phyloP scores from a whole-genome alignment of 2,329 filamentous ascomycete genomes.

The Trichoderma oligosporum region DNA sequence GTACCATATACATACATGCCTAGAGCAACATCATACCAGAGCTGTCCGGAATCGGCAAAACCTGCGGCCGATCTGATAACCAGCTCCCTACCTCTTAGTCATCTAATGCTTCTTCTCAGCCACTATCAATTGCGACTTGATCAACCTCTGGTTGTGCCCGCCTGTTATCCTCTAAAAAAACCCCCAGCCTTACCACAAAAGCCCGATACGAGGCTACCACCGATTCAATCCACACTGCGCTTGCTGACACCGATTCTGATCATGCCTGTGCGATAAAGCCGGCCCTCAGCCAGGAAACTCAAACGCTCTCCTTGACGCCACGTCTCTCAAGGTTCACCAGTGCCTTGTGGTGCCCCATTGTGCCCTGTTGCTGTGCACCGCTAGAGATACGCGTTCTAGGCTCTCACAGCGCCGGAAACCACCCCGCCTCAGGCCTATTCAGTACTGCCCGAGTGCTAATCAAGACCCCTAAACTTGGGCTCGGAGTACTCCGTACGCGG shows the following conservation, averaged over 20 bases:
- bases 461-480: not conserved
- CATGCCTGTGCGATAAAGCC: not conserved
- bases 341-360: too few relatives aligned
- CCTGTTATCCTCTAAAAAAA: not conserved
- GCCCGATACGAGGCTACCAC: constrained; percentile 11
- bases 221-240: constrained; percentile 1
- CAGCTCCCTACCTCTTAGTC: constrained; percentile 1
- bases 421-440: constrained; percentile 8
- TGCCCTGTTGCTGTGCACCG: too few relatives aligned
- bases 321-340: not conserved
- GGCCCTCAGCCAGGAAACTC: not conserved
- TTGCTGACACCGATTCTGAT: not conserved
- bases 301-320: not conserved
- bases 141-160: not conserved
- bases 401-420: constrained; percentile 1
- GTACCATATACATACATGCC: too few relatives aligned
- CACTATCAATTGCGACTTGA: constrained; percentile 10
- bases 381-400: constrained; percentile 4
- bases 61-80: constrained; percentile 22
- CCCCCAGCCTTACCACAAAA: constrained; percentile 14
- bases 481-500: not conserved
- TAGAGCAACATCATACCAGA: too few relatives aligned
- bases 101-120: not conserved
- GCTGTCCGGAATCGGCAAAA: constrained; percentile 27
- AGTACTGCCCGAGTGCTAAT: not conserved